Conservation (phyloP, 768 basidiomycete genomes). For the Sporobolomyces phaffii region DNA sequence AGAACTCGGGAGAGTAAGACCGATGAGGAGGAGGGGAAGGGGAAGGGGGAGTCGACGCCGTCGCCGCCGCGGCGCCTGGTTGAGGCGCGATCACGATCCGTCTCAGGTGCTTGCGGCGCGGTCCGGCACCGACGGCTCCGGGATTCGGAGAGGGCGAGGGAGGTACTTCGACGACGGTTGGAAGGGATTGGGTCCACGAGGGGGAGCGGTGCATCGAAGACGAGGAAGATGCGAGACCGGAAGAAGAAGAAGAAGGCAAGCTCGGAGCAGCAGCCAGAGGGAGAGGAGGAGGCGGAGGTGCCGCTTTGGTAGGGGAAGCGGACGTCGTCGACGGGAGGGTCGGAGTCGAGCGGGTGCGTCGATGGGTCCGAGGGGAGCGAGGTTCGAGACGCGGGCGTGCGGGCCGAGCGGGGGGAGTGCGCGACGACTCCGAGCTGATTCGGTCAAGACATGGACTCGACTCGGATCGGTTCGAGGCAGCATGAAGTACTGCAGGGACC, state of each 20-base stretch:
- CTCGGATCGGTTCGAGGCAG: no score
- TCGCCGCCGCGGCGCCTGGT: not conserved
- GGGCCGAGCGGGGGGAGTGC: no score
- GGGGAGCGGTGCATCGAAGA: not conserved
- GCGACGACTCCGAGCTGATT: no score
- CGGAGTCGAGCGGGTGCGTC: not conserved
- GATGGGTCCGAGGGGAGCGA: not conserved
- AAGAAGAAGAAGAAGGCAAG: not conserved
- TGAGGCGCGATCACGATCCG: conserved; percentile 13
- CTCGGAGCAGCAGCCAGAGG: not conserved
- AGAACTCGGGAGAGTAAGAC: not conserved
- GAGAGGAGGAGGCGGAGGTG: no score
- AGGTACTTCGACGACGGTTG: conserved; percentile 1
- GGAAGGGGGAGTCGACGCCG: not conserved
- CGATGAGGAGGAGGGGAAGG: no score
- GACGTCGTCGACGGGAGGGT: not conserved
- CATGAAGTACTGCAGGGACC: no score
- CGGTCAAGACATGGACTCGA: no score
- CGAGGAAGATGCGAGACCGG: not conserved
- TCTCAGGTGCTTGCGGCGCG: not conserved
- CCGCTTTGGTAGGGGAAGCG: no score
- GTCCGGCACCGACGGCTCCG: not conserved
- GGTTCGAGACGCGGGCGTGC: conserved; percentile 5
- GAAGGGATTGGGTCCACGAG: conserved; percentile 3
- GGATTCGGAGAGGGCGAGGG: not conserved